phyloP scores from a whole-genome alignment of 495 filamentous ascomycete species.

The Aspergillus asperescens region DNA sequence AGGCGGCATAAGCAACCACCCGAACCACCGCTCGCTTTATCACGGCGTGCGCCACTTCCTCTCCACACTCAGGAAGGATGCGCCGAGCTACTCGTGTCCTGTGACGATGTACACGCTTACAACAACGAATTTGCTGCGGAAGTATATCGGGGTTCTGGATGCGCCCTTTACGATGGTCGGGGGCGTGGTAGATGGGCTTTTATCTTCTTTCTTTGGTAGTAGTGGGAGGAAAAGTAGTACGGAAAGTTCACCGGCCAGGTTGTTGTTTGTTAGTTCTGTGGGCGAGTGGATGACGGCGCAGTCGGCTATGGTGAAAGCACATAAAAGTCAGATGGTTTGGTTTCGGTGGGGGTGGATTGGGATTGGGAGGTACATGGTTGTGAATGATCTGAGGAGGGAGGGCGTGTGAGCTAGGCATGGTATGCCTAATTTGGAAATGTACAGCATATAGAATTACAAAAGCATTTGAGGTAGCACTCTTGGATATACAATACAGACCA shows the following conservation, averaged over 20 bases:
- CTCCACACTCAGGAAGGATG: constrained; percentile 53
- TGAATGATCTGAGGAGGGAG: constrained; percentile 81
- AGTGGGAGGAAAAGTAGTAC: constrained; percentile 14
- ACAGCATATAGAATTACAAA: no score
- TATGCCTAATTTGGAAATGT: no score
- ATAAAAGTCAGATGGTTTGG: constrained; percentile 97
- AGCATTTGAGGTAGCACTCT: no score
- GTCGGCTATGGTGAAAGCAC: constrained; percentile 78
- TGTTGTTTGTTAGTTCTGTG: constrained; percentile 66
- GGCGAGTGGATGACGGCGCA: constrained; percentile 61
- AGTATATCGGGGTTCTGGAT: constrained; percentile 77
- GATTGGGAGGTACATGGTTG: constrained; percentile 86
- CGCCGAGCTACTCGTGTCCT: constrained; percentile 62
- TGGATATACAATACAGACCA: no score
- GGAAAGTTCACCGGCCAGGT: constrained; percentile 43
- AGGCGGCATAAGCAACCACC: constrained; percentile 73
- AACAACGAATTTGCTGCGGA: constrained; percentile 62
- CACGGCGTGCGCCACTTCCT: constrained; percentile 73
- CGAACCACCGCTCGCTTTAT: constrained; percentile 86
- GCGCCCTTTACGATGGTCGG: constrained; percentile 55
- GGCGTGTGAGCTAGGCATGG: constrained; percentile 2
- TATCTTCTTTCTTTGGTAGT: constrained; percentile 30
- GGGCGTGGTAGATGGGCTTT: constrained; percentile 37
- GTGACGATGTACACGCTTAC: constrained; percentile 80
- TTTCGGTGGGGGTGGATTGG: constrained; percentile 96